These are phyloP conservation scores for Macrophomina phaseolina DNA, from an alignment of 2,329 filamentous ascomycete genomes.

Conservation along the genomic window DNA sequence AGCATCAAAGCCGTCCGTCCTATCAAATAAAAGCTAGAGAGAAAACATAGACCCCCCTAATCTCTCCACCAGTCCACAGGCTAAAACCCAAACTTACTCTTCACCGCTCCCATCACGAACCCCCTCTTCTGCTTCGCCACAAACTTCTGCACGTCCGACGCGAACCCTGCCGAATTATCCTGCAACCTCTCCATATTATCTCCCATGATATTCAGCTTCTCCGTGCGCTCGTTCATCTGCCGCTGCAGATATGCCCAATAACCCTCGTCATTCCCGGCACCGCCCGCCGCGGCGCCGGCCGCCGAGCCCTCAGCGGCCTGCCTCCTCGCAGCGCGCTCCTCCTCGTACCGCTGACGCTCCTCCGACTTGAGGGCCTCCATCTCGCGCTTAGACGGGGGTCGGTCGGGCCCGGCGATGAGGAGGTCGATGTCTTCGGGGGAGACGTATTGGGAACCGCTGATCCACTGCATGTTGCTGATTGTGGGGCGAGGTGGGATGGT, in stretches of 20 bases:
- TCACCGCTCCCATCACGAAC: constrained; percentile 68
- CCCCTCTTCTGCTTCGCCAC: constrained; percentile 87
- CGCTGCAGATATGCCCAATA: constrained; percentile 82
- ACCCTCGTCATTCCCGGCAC: constrained; percentile 55
- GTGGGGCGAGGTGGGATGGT: constrained; percentile 80
- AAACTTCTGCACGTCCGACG: constrained; percentile 86
- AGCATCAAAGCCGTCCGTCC: not conserved
- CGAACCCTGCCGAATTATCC: constrained; percentile 81
- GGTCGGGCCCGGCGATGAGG: constrained; percentile 84
- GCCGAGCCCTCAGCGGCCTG: constrained; percentile 33
- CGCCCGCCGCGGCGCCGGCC: constrained; percentile 30
- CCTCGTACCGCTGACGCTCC: constrained; percentile 61
- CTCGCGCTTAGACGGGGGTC: constrained; percentile 89
- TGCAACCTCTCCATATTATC: constrained; percentile 86
- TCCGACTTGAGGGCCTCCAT: constrained; percentile 78
- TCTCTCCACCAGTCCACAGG: too few species aligned
- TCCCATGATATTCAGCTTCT: constrained; percentile 80
- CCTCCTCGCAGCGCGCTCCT: constrained; percentile 45
- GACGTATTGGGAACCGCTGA: constrained; percentile 90
- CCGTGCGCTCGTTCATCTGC: constrained; percentile 87
- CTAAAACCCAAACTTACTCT: constrained; percentile 27
- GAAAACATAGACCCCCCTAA: too few species aligned
- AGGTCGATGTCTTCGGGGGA: constrained; percentile 87
- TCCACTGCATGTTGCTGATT: constrained; percentile 96
- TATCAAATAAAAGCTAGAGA: too few species aligned